A percentile compares a stretch with the other conserved stretches of the same genome.
phyloP scores from a whole-genome alignment of 2,329 filamentous ascomycete species.

The Phialophora expanda region DNA sequence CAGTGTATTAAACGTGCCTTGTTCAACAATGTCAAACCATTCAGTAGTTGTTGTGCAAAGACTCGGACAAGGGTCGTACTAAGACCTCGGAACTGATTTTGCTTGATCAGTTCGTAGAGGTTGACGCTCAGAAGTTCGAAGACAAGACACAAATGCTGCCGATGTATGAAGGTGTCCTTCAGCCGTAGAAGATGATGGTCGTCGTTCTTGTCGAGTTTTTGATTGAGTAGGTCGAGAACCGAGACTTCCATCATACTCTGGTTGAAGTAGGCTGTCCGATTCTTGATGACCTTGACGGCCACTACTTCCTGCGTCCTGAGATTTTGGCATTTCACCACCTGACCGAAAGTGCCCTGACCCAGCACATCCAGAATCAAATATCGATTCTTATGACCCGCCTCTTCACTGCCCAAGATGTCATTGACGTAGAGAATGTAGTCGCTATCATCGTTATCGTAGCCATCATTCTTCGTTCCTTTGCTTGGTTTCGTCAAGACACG shows the following conservation, averaged over 20 bases:
- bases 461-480: slow-evolving; percentile 98
- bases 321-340: slow-evolving; percentile 99
- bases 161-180: slow-evolving; percentile 97
- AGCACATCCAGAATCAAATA: slow-evolving; percentile 97
- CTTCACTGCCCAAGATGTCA: slow-evolving; percentile 95
- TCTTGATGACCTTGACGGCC: slow-evolving; percentile 98
- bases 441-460: slow-evolving; percentile 98
- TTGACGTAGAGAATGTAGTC: slow-evolving; percentile 99
- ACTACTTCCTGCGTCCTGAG: slow-evolving; percentile 98
- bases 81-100: slow-evolving; percentile 96
- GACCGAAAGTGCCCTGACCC: slow-evolving; percentile 95
- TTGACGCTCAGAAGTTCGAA: slow-evolving; percentile 98
- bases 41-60: slow-evolving; percentile 94
- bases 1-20: slow-evolving; percentile 98
- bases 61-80: slow-evolving; percentile 97
- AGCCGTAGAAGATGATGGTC: slow-evolving; percentile 93
- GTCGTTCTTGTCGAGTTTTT: slow-evolving; percentile 98
- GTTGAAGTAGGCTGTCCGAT: slow-evolving; percentile 98
- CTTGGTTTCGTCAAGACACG: slow-evolving; percentile 96
- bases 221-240: slow-evolving; percentile 95
- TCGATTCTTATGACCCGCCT: slow-evolving; percentile 98
- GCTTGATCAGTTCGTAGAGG: slow-evolving; percentile 97
- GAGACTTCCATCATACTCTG: slow-evolving; percentile 99
- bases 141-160: slow-evolving; percentile 93
- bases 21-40: slow-evolving; percentile 87